Evolutionary conservation across 768 basidiomycete species (phyloP).

Genomic region (Mycena epipterygia): DNA sequence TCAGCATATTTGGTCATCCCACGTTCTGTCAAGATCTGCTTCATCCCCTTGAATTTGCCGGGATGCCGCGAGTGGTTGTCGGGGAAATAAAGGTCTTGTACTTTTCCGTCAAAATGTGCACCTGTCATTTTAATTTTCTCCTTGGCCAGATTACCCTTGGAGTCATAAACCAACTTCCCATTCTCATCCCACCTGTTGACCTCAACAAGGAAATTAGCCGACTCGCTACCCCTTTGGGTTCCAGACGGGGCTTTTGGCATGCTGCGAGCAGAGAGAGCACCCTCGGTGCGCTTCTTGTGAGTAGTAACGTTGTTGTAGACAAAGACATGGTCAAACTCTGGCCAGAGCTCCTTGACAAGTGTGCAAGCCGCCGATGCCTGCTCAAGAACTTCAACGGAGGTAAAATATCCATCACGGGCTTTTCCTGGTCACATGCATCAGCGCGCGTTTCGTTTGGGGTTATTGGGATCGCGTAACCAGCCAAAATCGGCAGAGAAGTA

Average conservation of each 20-base stretch:
- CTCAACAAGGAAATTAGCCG: constrained; percentile 25
- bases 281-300: constrained; percentile 41
- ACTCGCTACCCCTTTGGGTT: constrained; percentile 23
- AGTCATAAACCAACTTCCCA: constrained; percentile 28
- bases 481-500: constrained; percentile 44
- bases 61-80: constrained; percentile 32
- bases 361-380: constrained; percentile 35
- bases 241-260: constrained; percentile 31
- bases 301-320: constrained; percentile 37
- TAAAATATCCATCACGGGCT: constrained; percentile 40
- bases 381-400: constrained; percentile 29
- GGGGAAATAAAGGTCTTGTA: constrained; percentile 41
- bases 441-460: constrained; percentile 22
- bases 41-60: constrained; percentile 49
- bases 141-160: constrained; percentile 32
- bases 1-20: constrained; percentile 24
- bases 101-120: background rate
- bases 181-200: constrained; percentile 17
- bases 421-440: constrained; percentile 37
- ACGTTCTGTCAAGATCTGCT: constrained; percentile 41
- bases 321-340: constrained; percentile 31
- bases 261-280: constrained; percentile 37
- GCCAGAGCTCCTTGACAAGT: constrained; percentile 33
- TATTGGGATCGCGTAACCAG: constrained; percentile 22
- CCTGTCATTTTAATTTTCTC: constrained; percentile 34